Percentiles rank a stretch among this genome's conserved stretches.
phyloP scores from a whole-genome alignment of 257 asterid genomes.

The Solanum ossicruentum region DNA sequence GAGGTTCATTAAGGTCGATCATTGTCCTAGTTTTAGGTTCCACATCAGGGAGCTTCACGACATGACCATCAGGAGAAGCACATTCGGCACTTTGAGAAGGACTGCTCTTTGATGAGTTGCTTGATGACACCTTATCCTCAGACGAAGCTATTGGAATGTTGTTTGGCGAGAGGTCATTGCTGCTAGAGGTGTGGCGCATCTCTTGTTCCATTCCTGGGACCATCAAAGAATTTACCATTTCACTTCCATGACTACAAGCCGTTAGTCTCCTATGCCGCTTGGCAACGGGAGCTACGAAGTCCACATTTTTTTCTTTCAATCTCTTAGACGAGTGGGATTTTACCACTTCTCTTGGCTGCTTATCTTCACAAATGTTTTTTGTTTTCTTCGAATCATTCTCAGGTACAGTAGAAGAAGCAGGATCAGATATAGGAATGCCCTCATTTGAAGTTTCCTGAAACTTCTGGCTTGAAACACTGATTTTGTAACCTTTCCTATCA shows the following conservation, averaged over 20 bases:
- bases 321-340: slow-evolving; percentile 12
- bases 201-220: slow-evolving; percentile 23
- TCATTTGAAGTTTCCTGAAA: background rate
- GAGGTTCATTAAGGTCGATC: slow-evolving; percentile 61
- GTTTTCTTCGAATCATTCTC: slow-evolving; percentile 1
- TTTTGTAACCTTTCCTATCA: slow-evolving; percentile 7
- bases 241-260: slow-evolving; percentile 10
- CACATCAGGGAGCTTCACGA: slow-evolving; percentile 8
- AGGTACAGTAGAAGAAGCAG: slow-evolving; percentile 4
- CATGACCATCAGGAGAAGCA: slow-evolving; percentile 1
- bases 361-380: slow-evolving; percentile 13
- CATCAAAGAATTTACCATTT: background rate
- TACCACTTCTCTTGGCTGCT: slow-evolving; percentile 14
- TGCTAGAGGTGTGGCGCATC: slow-evolving; percentile 10
- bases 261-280: slow-evolving; percentile 26
- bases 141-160: slow-evolving; percentile 9
- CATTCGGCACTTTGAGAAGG: slow-evolving; percentile 26
- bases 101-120: slow-evolving; percentile 36
- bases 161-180: slow-evolving; percentile 8
- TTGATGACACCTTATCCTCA: slow-evolving; percentile 34
- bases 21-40: slow-evolving; percentile 14
- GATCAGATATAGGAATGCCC: slow-evolving; percentile 4
- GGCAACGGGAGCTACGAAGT: slow-evolving; percentile 12
- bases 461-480: slow-evolving; percentile 1
- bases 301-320: slow-evolving; percentile 17